Base-by-base conservation (phyloP, 1,139 yeast genomes). In the Pichia sp. region DNA sequence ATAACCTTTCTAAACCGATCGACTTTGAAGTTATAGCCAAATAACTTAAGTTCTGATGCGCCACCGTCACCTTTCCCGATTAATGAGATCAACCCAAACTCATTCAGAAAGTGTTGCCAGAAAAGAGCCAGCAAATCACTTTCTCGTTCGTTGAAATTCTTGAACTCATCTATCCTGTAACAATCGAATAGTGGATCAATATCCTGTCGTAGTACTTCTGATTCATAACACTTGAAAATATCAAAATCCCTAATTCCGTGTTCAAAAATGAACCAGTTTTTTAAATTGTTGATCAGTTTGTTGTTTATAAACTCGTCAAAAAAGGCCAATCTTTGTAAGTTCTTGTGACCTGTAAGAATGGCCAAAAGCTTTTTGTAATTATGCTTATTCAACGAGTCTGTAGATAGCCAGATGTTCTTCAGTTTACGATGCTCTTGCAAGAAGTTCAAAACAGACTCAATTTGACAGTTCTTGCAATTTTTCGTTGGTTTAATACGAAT, bases 381-480 rank as follows among this genome's bases (percentile, higher is more conserved):
- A 16, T 36, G 40, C 16, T 48, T 51, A 38, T 60, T 63, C 17
- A 64, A 47, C 1, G 63, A 45, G 43, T 64, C 63, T 6, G 55
- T 47, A 4, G 62, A 57, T 2, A 64, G 30, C 48, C 62, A 59
- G 1, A 64, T 31, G 1, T 51, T 45, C 10, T 49, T 45, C 6
- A 64, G 12, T 0, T 51, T 46, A 4, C 46, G 30, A 10, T 55
- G 52, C 0, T 12, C 12, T 3, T 46, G 38, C 10, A 64, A 34
- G 31, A 63, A 59, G 1, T 49, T 3, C 8, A 60, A 34, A 9
- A 61, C 34, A 7, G 65, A 60, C n/a, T 53, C 46, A 20, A 61
- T 42, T 50, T 67, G 69, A 41, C 69, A 65, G n/a, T 52, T 20
- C 9, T 60, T 46, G 46, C 69, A 65, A 48, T 66, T 64, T 33